These are phyloP conservation scores for Ceratocystis cubensis DNA, from an alignment of 2,329 filamentous ascomycete species.

Conservation along the genomic window DNA sequence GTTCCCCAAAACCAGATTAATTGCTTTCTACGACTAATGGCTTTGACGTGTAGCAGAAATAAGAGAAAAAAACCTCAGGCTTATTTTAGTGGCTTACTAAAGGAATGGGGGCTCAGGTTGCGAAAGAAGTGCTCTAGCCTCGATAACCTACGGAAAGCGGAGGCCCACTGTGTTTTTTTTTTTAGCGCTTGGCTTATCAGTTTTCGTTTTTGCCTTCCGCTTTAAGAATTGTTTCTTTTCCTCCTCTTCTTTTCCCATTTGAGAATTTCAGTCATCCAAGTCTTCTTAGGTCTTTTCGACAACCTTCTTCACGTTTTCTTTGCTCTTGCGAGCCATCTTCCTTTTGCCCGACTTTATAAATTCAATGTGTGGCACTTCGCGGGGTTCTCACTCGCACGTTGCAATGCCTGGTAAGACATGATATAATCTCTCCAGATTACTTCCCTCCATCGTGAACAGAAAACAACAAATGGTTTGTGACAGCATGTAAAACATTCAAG, in stretches of 20 bases:
- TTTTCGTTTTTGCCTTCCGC: background rate
- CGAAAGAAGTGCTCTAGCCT: constrained; percentile 2
- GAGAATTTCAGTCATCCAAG: background rate
- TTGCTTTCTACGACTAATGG: background rate
- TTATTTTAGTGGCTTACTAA: background rate
- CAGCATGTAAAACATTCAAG: constrained; percentile 2
- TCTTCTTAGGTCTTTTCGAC: background rate
- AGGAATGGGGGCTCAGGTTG: background rate
- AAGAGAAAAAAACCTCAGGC: background rate
- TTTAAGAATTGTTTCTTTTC: background rate
- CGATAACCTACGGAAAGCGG: constrained; percentile 18
- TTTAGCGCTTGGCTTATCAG: constrained; percentile 11
- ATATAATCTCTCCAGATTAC: background rate
- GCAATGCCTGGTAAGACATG: constrained; percentile 21
- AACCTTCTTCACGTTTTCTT: constrained; percentile 1
- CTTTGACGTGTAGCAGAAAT: background rate
- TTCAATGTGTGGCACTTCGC: constrained; percentile 20
- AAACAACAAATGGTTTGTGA: background rate
- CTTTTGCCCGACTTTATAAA: background rate
- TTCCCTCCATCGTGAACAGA: background rate
- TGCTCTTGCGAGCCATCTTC: background rate
- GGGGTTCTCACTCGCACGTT: constrained; percentile 16
- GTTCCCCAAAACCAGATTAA: background rate
- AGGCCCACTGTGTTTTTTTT: constrained; percentile 2
- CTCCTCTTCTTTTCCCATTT: background rate